Percentiles rank a stretch among this genome's conserved stretches.
These are phyloP conservation scores for Physcomitrellopsis africana DNA, from an alignment of 225 moss, liverwort and hornwort genomes.

Conservation along the genomic window DNA sequence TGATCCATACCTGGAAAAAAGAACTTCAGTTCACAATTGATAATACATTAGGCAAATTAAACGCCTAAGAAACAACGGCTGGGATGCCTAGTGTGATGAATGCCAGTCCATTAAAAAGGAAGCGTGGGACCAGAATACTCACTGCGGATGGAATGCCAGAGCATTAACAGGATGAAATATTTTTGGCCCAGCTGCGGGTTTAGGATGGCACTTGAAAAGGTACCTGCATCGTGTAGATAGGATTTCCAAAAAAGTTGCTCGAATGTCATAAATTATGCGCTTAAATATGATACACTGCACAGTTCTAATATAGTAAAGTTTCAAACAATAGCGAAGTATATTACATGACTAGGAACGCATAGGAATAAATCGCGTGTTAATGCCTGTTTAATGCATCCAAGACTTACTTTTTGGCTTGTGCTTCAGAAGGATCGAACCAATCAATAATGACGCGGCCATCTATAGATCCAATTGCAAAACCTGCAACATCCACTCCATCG, in stretches of 20 bases:
- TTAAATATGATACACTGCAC: not conserved
- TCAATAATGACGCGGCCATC: conserved; percentile 96
- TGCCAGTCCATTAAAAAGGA: not conserved
- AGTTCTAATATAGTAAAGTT: not conserved
- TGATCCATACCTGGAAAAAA: conserved; percentile 77
- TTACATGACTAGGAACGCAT: not conserved
- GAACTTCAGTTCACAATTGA: conserved; percentile 21
- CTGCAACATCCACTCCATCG: conserved; percentile 52
- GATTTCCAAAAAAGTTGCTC: not conserved
- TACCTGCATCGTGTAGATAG: conserved; percentile 57
- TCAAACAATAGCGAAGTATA: not conserved
- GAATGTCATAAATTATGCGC: not conserved
- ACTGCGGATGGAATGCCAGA: conserved; percentile 92
- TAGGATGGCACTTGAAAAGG: conserved; percentile 89
- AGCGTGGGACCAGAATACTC: conserved; percentile 30
- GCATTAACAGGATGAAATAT: conserved; percentile 82
- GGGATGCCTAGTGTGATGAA: conserved; percentile 1
- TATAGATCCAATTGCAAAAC: conserved; percentile 89
- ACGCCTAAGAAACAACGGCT: not conserved
- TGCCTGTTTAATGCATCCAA: conserved; percentile 22
- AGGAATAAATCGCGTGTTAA: not conserved
- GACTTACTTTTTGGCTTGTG: conserved; percentile 81
- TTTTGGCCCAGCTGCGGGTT: conserved; percentile 72
- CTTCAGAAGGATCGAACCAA: conserved; percentile 77
- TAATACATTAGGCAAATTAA: not conserved